Evolutionary conservation across 805 yeast genomes (phyloP).

Genomic region (Suhomyces vadensis): DNA sequence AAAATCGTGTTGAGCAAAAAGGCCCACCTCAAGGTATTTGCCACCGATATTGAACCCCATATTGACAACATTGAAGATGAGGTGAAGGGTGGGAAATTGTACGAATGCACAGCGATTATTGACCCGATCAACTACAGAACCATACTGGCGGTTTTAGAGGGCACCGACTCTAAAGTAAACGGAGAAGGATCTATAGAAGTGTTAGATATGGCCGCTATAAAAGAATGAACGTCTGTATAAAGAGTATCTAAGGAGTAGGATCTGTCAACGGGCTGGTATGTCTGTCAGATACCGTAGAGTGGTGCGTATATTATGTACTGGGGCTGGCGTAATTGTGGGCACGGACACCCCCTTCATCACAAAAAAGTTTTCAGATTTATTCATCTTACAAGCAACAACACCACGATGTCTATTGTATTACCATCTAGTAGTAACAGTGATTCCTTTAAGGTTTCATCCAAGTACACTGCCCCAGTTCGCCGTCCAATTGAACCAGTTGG

Average conservation of each 20-base stretch:
- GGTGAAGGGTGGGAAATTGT: constrained; percentile 41
- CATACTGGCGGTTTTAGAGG: constrained; percentile 59
- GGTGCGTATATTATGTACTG: background rate
- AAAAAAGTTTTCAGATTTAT: constrained; percentile 9
- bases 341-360: constrained; percentile 3
- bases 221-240: constrained; percentile 35
- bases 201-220: constrained; percentile 84
- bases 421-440: constrained; percentile 53
- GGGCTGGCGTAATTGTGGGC: background rate
- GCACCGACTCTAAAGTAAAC: constrained; percentile 43
- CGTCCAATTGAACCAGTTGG: constrained; percentile 97
- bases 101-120: constrained; percentile 58
- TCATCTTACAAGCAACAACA: background rate
- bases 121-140: constrained; percentile 84
- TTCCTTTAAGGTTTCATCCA: constrained; percentile 50
- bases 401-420: constrained; percentile 42
- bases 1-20: constrained; percentile 59
- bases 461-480: constrained; percentile 60
- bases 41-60: constrained; percentile 33
- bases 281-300: too few species aligned
- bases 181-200: constrained; percentile 76
- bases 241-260: too few species aligned
- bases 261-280: too few species aligned
- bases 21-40: constrained; percentile 45
- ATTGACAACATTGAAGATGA: constrained; percentile 44